Evolutionary conservation across 1,139 yeast genomes (phyloP).

Genomic region (Cylindricascospora bacillispora): DNA sequence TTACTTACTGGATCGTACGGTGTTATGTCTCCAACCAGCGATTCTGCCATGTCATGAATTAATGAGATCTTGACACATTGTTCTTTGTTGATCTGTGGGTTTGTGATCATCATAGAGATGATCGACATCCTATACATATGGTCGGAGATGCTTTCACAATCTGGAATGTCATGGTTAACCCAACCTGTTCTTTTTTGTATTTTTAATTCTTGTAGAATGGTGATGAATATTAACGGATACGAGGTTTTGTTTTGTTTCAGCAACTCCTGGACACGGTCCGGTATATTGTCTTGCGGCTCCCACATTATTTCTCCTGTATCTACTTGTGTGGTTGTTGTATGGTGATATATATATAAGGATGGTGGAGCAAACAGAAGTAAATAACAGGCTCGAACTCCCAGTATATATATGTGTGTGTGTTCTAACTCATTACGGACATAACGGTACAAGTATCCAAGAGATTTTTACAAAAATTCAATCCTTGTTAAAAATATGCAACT

Average conservation of each 20-base stretch:
- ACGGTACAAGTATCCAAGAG: too few species aligned
- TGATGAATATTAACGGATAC: constrained; percentile 57
- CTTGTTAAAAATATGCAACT: too few species aligned
- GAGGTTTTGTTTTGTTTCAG: constrained; percentile 12
- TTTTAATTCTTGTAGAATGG: constrained; percentile 65
- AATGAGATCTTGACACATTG: constrained; percentile 77
- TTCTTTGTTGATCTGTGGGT: constrained; percentile 32
- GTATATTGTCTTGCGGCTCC: constrained; percentile 25
- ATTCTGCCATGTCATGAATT: constrained; percentile 90
- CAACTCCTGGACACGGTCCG: too few species aligned
- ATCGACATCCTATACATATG: constrained; percentile 97
- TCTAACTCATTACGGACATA: too few species aligned
- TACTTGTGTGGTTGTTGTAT: too few species aligned
- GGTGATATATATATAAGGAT: too few species aligned
- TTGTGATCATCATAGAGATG: constrained; percentile 61
- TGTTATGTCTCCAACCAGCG: constrained; percentile 88
- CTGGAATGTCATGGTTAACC: constrained; percentile 61
- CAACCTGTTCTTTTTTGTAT: constrained; percentile 89
- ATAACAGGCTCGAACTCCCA: too few species aligned
- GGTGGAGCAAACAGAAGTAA: too few species aligned
- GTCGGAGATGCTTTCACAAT: constrained; percentile 69
- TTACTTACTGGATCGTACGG: constrained; percentile 66
- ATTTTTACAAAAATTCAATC: too few species aligned
- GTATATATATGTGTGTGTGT: too few species aligned
- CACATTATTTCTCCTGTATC: constrained; percentile 7